Base-by-base conservation (phyloP, 257 asterid genomes). In the Solanum peruvianum region DNA sequence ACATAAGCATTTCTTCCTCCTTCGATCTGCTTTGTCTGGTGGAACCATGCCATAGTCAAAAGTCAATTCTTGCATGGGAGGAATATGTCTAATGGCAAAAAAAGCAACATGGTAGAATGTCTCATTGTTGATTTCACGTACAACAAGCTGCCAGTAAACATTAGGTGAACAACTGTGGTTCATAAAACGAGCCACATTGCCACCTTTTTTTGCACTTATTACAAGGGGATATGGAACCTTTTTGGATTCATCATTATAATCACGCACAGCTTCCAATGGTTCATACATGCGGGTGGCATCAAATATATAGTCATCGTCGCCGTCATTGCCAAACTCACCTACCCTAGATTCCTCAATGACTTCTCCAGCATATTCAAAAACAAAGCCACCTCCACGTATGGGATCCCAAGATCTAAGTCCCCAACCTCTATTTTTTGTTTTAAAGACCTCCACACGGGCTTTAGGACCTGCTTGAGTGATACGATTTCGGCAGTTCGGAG, bases 341-440 rank as follows among this genome's bases (percentile, higher is more conserved):
- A 86, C 89, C 75, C 90, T 88, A 82, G 89, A 83, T 33, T 90
- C 90, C 80, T 91, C 91, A 58, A 93, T 84, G 31, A 91, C 93
- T 87, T 97, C 99, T 80, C 99, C 99, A 0, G 97, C 98, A 92
- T 95, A 97, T 92, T 97, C 98, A 77, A 98, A 97, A 49, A 97
- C 90, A 89, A 94, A 97, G 58, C 94, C 91, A 66, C 99, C 99
- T 15, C 93, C 91, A 20, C 98, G 97, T 37, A 97, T 95, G 31
- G 98, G 94, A 87, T 97, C 99, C 98, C 97, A 97, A 5, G 99
- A 97, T 89, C 99, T 93, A 85, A 97, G 98, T 62, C 99, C 99
- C 99, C 99, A 97, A 31, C 99, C 99, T 89, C 92, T 88, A 88
- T 92, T 91, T 89, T 90, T 93, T 60, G 99, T 97, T 91, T 92